A percentile compares a stretch with the other conserved stretches of the same genome.
phyloP scores from a whole-genome alignment of 1,139 yeast species.

The Wickerhamiella infanticola region DNA sequence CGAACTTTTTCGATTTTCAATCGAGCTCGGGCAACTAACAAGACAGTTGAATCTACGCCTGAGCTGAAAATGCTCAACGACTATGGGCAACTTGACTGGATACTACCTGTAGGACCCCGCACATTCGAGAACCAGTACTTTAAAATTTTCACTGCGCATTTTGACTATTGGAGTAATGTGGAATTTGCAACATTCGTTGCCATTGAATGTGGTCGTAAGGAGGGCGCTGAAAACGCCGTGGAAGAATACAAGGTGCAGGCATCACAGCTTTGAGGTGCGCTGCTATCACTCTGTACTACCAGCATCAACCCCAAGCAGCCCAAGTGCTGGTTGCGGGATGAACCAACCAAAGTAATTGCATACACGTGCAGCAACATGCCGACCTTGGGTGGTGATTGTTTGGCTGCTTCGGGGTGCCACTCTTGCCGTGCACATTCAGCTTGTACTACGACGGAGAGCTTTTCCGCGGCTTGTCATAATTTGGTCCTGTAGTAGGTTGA shows the following conservation, averaged over 20 bases:
- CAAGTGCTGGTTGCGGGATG: too few relatives aligned
- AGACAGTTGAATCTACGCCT: neutral
- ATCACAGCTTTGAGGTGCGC: neutral
- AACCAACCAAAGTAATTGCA: too few relatives aligned
- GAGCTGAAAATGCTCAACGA: slow-evolving; percentile 21
- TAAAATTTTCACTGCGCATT: slow-evolving; percentile 29
- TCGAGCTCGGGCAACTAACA: neutral
- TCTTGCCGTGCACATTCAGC: too few relatives aligned
- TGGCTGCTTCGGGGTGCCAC: too few relatives aligned
- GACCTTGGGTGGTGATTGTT: too few relatives aligned
- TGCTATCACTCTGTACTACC: too few relatives aligned
- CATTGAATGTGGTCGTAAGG: slow-evolving; percentile 24
- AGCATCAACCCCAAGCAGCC: too few relatives aligned
- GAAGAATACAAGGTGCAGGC: slow-evolving; percentile 6
- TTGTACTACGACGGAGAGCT: too few relatives aligned
- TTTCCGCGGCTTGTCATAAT: too few relatives aligned
- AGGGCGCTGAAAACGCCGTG: slow-evolving; percentile 15
- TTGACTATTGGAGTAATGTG: slow-evolving; percentile 28
- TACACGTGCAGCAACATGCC: too few relatives aligned
- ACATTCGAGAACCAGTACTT: slow-evolving; percentile 28
- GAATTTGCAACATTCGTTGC: slow-evolving; percentile 30
- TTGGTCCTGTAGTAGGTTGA: too few relatives aligned
- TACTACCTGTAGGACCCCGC: slow-evolving; percentile 22
- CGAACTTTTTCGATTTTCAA: neutral
- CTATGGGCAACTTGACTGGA: slow-evolving; percentile 30